These are phyloP conservation scores for Carnegiea gigantea DNA, from an alignment of 179 eudicot genomes.

Conservation along the genomic window DNA sequence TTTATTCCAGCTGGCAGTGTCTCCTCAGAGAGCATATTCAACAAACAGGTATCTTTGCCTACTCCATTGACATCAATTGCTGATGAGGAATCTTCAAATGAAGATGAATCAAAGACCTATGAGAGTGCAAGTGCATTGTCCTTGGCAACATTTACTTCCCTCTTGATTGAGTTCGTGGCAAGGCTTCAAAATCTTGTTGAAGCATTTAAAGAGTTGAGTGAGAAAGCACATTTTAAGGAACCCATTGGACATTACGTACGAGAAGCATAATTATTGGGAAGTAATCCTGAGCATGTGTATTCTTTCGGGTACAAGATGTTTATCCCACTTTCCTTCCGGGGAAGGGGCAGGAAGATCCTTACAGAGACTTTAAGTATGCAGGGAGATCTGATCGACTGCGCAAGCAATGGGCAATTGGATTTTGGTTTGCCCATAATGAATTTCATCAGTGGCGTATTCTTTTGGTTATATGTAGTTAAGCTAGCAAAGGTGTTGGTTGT, in stretches of 20 bases:
- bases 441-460: too few species aligned
- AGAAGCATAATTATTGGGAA: not conserved
- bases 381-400: not conserved
- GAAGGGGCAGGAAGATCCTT: not conserved
- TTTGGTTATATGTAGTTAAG: too few species aligned
- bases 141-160: slow-evolving; percentile 73
- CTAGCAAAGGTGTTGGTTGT: too few species aligned
- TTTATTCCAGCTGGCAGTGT: slow-evolving; percentile 9
- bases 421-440: not conserved
- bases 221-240: slow-evolving; percentile 72
- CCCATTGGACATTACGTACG: slow-evolving; percentile 36
- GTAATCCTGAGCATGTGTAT: not conserved
- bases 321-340: not conserved
- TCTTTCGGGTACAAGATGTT: too few species aligned
- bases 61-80: slow-evolving; percentile 21
- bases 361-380: too few species aligned
- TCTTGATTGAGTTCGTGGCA: slow-evolving; percentile 88
- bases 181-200: slow-evolving; percentile 86
- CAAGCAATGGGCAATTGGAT: not conserved
- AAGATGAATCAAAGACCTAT: slow-evolving; percentile 60
- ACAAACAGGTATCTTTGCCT: slow-evolving; percentile 39
- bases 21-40: slow-evolving; percentile 18
- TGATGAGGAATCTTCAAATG: slow-evolving; percentile 30
- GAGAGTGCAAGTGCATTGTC: slow-evolving; percentile 88
- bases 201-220: slow-evolving; percentile 68